Evolutionary conservation across 1,139 yeast species (phyloP), one percentile per base, ranked within the genome.

Genomic region (Protomyces inundatus): DNA sequence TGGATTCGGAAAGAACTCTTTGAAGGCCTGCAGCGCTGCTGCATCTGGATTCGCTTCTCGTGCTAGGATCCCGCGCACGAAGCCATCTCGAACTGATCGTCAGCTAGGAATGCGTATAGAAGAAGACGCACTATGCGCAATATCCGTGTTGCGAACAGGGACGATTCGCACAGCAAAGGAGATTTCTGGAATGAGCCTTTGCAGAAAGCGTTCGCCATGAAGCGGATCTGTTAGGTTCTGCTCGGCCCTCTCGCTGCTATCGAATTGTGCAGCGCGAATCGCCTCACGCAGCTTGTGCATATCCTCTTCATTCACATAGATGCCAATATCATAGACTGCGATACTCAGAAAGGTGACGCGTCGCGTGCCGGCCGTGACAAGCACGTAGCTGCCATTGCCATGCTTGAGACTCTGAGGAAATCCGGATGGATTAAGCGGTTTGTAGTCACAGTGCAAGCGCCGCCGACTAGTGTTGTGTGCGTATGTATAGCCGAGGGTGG

Each of bases 131-230:
- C 48, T 76, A 73, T 93, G 98, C 68, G 84, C 84, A 74, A 87
- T 89, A 74, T 91, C 97, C 0, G 98, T 91, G 73, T 88, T 89
- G 72, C 96, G 82, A 9, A 87, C 85, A 0, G 98, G 97, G 23
- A 87, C 85, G 68, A 93, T 85, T 68, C 96, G 80, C 42, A 90
- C 85, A 56, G 85, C 78, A 69, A 90, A 80, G 66, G 84, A 81
- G 32, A 88, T 81, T 55, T 82, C 83, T 54, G 90, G 73, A 9
- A 42, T 42, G 54, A 90, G 76, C 62, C 80, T 78, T 32, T 81
- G 79, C 33, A 89, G 74, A 32, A 88, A 72, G 3, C 80, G 78
- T 6, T 79, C 77, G 1, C 95, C 82, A 65, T 81, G 78, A 6
- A 77, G 78, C 0, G 85, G 81, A 68, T 68, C 70, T 37, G 36